A percentile compares a stretch with the other conserved stretches of the same genome.
These are phyloP conservation scores for Coniochaeta ligniaria DNA, from an alignment of 2,329 filamentous ascomycete species.

Conservation along the genomic window DNA sequence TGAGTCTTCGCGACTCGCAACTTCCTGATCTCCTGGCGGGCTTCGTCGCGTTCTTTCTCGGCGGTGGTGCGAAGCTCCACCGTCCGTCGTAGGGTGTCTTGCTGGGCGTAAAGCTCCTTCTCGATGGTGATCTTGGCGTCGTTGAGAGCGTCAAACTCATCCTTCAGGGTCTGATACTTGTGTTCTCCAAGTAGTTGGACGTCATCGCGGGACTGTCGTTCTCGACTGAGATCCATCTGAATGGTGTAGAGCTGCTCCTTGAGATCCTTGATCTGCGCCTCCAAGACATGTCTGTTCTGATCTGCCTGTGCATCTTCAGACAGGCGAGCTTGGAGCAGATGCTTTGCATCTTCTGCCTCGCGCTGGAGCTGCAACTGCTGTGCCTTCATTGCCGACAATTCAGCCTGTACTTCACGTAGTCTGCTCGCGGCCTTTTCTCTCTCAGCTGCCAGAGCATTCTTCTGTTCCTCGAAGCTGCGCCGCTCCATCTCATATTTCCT, in stretches of 20 bases:
- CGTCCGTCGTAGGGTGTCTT: constrained; percentile 81
- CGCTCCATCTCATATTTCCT: constrained; percentile 78
- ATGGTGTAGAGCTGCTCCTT: constrained; percentile 79
- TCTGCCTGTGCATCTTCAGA: constrained; percentile 83
- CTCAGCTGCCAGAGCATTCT: constrained; percentile 60
- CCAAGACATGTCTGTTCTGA: constrained; percentile 73
- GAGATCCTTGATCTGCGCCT: constrained; percentile 79
- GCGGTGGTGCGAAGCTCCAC: constrained; percentile 73
- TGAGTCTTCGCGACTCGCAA: constrained; percentile 78
- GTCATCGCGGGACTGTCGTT: constrained; percentile 89
- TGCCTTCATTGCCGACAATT: constrained; percentile 78
- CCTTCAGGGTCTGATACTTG: constrained; percentile 72
- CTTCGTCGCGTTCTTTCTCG: constrained; percentile 83
- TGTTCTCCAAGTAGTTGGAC: constrained; percentile 86
- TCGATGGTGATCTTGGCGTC: constrained; percentile 96
- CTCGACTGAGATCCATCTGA: constrained; percentile 82
- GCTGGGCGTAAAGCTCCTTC: constrained; percentile 93
- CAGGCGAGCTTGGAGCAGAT: constrained; percentile 77
- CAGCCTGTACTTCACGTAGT: constrained; percentile 78
- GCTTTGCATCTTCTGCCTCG: constrained; percentile 83
- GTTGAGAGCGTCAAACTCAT: constrained; percentile 80
- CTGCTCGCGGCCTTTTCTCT: constrained; percentile 72
- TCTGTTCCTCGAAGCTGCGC: constrained; percentile 71
- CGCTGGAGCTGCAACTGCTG: constrained; percentile 80
- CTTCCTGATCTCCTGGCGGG: constrained; percentile 75